Conservation (phyloP, 2,329 filamentous ascomycete genomes). For the Teratosphaeria zuluensis region DNA sequence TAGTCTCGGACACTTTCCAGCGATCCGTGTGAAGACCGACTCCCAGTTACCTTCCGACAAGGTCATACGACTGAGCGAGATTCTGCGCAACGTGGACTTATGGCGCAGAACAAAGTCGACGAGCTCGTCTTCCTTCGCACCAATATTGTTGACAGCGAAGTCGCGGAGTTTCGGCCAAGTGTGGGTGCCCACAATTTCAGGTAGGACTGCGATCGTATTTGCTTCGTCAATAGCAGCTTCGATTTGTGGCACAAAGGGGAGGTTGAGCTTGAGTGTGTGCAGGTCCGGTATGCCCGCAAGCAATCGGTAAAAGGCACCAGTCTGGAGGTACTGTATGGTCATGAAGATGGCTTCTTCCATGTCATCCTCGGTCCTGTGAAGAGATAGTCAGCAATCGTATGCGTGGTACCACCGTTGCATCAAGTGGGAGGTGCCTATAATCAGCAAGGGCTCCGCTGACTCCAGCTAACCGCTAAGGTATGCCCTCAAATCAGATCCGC, state of each 20-base stretch:
- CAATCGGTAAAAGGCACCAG: neutral
- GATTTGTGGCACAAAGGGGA: neutral
- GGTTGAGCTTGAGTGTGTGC: neutral
- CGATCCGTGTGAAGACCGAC: neutral
- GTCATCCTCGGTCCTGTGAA: neutral
- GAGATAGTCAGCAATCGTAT: neutral
- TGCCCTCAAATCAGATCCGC: too few species aligned
- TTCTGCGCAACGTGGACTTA: neutral
- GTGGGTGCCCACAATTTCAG: neutral
- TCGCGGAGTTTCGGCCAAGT: neutral
- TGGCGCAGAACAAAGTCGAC: neutral
- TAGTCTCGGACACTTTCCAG: neutral
- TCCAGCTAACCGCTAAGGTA: too few species aligned
- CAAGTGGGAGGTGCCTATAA: neutral
- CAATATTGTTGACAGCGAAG: neutral
- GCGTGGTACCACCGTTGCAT: neutral
- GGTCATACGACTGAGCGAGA: neutral
- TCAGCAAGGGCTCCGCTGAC: neutral
- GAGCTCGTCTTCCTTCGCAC: neutral
- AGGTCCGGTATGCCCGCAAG: neutral
- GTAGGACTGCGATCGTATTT: neutral
- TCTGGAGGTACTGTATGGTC: neutral
- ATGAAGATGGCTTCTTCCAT: neutral
- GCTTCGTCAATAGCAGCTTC: neutral
- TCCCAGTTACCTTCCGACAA: neutral